Conservation (phyloP, 345 rosid species). For the Acer saccharum region DNA sequence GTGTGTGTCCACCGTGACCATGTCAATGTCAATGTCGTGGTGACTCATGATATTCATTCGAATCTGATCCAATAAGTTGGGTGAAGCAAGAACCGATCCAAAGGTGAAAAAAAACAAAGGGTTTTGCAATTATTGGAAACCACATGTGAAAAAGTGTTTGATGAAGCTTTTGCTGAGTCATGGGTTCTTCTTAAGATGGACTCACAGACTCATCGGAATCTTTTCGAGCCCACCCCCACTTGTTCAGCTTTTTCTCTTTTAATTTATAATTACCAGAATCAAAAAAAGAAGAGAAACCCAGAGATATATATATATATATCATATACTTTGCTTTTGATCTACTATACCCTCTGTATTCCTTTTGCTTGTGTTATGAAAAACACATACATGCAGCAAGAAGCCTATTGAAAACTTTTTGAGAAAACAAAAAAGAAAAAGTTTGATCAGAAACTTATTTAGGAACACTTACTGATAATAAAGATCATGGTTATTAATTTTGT, state of each 20-base stretch:
- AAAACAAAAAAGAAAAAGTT: background rate
- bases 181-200: slow-evolving; percentile 3
- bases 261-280: background rate
- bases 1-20: slow-evolving; percentile 1
- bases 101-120: slow-evolving; percentile 18
- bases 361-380: background rate
- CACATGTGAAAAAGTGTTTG: slow-evolving; percentile 26
- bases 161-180: slow-evolving; percentile 17
- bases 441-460: background rate
- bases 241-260: slow-evolving; percentile 14
- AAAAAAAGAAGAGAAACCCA: slow-evolving; percentile 12
- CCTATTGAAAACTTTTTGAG: background rate
- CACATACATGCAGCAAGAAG: background rate
- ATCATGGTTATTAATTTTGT: no score
- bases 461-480: background rate
- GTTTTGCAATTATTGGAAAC: slow-evolving; percentile 27
- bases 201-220: slow-evolving; percentile 23
- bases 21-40: background rate
- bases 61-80: background rate
- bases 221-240: slow-evolving; percentile 34
- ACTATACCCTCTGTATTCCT: background rate
- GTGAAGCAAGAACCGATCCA: slow-evolving; percentile 23
- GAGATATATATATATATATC: background rate
- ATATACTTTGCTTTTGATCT: slow-evolving; percentile 21
- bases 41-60: background rate